phyloP scores from a whole-genome alignment of 2,329 filamentous ascomycete species.

The Beauveria sp. region DNA sequence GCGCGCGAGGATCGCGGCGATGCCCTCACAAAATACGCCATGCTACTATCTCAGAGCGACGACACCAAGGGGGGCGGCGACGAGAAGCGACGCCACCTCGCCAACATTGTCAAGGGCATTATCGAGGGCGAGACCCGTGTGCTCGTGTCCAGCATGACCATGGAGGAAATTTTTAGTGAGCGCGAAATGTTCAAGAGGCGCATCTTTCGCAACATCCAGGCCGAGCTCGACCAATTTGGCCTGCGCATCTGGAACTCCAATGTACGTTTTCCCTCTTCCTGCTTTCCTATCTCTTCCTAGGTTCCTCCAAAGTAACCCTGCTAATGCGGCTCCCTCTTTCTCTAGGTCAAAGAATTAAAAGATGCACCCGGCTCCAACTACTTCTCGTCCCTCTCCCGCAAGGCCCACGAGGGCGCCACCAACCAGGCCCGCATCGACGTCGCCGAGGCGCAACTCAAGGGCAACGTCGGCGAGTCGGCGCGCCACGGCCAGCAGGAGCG shows the following conservation, averaged over 20 bases:
- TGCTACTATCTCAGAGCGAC: constrained; percentile 67
- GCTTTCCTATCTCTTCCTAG: not conserved
- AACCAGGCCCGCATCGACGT: constrained; percentile 69
- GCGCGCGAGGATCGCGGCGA: constrained; percentile 47
- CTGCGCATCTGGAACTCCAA: constrained; percentile 66
- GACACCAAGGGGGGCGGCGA: constrained; percentile 30
- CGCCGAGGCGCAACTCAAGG: constrained; percentile 54
- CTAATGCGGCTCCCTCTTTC: too few relatives aligned
- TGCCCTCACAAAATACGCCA: constrained; percentile 73
- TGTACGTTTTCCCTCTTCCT: constrained; percentile 22
- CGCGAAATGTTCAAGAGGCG: constrained; percentile 69
- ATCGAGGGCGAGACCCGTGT: constrained; percentile 84
- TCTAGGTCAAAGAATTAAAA: constrained; percentile 66
- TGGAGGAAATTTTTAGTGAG: constrained; percentile 82
- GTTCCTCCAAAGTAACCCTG: not conserved
- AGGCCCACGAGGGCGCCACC: constrained; percentile 77
- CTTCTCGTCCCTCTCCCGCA: constrained; percentile 73
- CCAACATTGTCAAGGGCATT: constrained; percentile 82
- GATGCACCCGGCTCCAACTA: constrained; percentile 77
- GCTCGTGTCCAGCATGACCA: constrained; percentile 81
- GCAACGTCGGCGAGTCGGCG: constrained; percentile 70
- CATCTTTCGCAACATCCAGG: constrained; percentile 68
- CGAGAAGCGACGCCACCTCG: constrained; percentile 52
- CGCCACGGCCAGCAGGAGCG: constrained; percentile 75
- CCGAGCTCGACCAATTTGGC: constrained; percentile 74